These are phyloP conservation scores for Trichosporon ovoides DNA, from an alignment of 1,284 basidiomycete species.

Conservation along the genomic window DNA sequence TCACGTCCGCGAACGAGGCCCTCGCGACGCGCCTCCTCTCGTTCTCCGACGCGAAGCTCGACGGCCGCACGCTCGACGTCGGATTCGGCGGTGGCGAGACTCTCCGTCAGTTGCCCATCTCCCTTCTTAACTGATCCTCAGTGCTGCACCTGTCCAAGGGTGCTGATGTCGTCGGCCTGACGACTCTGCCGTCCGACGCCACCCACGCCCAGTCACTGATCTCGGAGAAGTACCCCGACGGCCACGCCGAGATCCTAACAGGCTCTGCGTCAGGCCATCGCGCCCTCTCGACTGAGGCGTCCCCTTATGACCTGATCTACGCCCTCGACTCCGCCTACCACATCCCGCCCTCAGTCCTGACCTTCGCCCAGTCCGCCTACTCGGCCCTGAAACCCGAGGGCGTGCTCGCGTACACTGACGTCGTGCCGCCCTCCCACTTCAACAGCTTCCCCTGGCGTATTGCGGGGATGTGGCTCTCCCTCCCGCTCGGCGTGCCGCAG, in stretches of 20 bases:
- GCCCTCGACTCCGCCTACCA: slow-evolving; percentile 68
- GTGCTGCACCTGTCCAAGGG: slow-evolving; percentile 41
- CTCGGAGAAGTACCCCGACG: slow-evolving; percentile 8
- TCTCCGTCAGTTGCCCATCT: slow-evolving; percentile 50
- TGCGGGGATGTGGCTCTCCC: slow-evolving; percentile 27
- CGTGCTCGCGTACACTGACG: slow-evolving; percentile 61
- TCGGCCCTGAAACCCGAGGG: slow-evolving; percentile 54
- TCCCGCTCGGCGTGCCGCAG: slow-evolving; percentile 51
- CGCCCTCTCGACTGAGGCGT: too few species aligned
- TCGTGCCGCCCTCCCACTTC: slow-evolving; percentile 43
- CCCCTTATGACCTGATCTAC: slow-evolving; percentile 46
- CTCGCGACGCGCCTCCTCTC: slow-evolving; percentile 56
- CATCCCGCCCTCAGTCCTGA: slow-evolving; percentile 55
- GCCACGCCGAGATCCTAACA: slow-evolving; percentile 11
- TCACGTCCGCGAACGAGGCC: slow-evolving; percentile 60
- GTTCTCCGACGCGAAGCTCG: slow-evolving; percentile 50
- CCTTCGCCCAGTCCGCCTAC: slow-evolving; percentile 54
- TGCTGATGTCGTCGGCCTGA: slow-evolving; percentile 58
- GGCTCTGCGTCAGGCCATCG: too few species aligned
- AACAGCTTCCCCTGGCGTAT: slow-evolving; percentile 17
- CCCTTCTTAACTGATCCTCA: slow-evolving; percentile 42
- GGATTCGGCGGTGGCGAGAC: slow-evolving; percentile 69
- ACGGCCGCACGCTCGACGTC: slow-evolving; percentile 57
- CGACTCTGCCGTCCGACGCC: slow-evolving; percentile 56
- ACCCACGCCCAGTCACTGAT: slow-evolving; percentile 53